Evolutionary conservation across 2,329 filamentous ascomycete species (phyloP), one percentile per base, ranked within the genome.

Genomic region (Cytospora piceae): DNA sequence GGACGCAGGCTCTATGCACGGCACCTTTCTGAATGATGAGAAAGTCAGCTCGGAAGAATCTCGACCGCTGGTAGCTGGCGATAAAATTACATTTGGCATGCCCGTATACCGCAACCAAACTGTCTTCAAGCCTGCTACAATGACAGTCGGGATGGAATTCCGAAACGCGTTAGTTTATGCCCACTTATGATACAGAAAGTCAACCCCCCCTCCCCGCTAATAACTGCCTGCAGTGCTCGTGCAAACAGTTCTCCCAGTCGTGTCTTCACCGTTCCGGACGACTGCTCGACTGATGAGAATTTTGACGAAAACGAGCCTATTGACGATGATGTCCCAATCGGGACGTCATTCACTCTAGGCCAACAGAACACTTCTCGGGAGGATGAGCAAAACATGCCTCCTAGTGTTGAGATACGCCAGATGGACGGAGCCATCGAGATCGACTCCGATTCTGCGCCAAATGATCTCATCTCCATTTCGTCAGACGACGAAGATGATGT

Each of bases 1-100:
- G 32, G 85, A 87, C 62, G 71, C 74, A 0, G 76, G 77, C 2
- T 86, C 84, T 0, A 78, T 86, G 2, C 85, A 87, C 65, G 85
- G 85, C 0, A 86, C 84, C 0, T 84, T 76, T 49, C 69, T 81
- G 52, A 84, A 82, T 63, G 70, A 74, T 2, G 64, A 67, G 0
- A 68, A 67, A 20, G 49, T 81, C 3, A 20, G 58, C 0, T 61
- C 64, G 1, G 59, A 72, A 8, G 51, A 71, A 2, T 20, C 37
- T 0, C 62, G 68, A 0, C 66, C 71, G 37, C 58, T 82, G 1
- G 67, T 68, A 4, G 69, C 73, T n/a, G 78, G 78, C 5, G 79
- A 80, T 66, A 60, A 58, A 1, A 42, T 82, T 55, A 72, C 72
- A 11, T 80, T 82, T 42, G 80, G 80, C 2, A 72, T 76, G 17